Percentiles rank a stretch among this genome's conserved stretches.
Conservation (phyloP, 2,329 filamentous ascomycete genomes). For the Trematosphaeria pertusa region DNA sequence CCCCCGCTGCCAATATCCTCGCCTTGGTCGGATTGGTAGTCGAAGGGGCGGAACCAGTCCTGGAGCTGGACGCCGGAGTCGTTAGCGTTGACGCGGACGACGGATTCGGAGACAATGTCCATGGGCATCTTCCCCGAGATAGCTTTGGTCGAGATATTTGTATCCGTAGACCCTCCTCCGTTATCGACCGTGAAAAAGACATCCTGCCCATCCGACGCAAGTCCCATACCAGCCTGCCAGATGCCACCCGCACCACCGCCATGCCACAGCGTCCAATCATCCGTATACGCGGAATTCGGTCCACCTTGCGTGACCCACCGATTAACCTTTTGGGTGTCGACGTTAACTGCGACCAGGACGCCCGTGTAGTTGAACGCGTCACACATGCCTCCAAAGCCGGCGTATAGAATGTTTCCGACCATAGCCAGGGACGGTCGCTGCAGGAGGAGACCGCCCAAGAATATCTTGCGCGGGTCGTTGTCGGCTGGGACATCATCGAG, state of each 20-base stretch:
- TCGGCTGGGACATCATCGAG: conserved; percentile 56
- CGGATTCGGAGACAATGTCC: conserved; percentile 19
- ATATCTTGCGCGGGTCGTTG: conserved; percentile 58
- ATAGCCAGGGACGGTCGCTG: conserved; percentile 59
- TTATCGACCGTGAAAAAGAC: conserved; percentile 27
- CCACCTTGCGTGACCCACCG: conserved; percentile 26
- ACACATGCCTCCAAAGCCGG: conserved; percentile 63
- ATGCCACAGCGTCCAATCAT: conserved; percentile 26
- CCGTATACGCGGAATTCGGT: conserved; percentile 12
- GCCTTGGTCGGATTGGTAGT: conserved; percentile 14
- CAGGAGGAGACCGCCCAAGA: conserved; percentile 60
- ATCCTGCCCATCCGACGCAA: conserved; percentile 26
- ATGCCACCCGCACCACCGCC: conserved; percentile 26
- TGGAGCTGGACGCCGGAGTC: conserved; percentile 19
- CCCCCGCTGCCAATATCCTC: conserved; percentile 26
- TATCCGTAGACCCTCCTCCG: conserved; percentile 7
- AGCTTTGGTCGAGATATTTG: conserved; percentile 7
- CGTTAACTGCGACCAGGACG: conserved; percentile 24
- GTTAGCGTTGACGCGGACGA: conserved; percentile 12
- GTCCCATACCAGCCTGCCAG: conserved; percentile 24
- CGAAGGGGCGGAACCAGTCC: conserved; percentile 23
- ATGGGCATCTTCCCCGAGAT: conserved; percentile 11
- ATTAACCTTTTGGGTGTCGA: conserved; percentile 18
- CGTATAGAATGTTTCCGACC: conserved; percentile 58
- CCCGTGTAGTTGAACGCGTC: conserved; percentile 63